Evolutionary conservation across 2,329 filamentous ascomycete species (phyloP), one percentile per base, ranked within the genome.

Genomic region (Penicillium frequentans): DNA sequence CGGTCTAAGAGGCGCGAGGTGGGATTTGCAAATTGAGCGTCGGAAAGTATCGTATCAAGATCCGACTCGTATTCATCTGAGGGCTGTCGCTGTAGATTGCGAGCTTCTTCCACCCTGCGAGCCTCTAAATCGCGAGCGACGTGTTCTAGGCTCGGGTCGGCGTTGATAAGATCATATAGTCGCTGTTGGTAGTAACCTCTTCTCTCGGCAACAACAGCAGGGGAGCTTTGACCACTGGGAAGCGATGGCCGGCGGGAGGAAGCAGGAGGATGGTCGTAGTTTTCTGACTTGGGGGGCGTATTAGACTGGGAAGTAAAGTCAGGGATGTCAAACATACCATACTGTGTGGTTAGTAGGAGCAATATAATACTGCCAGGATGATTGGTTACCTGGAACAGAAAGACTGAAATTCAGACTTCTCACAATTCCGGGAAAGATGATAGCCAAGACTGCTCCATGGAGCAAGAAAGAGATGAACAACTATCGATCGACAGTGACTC

Each of bases 191-290:
- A 37, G 11, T 19, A 7, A 6, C 39, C 19, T 26, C 42, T 33
- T 33, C 42, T 33, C 7, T 16, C 10, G 11, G 29, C 19, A 23
- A 23, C 26, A 31, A 43, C 3, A 21, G 11, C 16, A 49, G 46
- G 21, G 11, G 49, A 19, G 23, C 27, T 37, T 27, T 14, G 46
- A 55, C 59, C 62, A 60, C 59, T 43, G 8, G 55, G 16, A 48
- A 66, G 66, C 58, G 68, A 57, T 31, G 63, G 54, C 55, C 68
- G 68, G 39, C 66, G 70, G 21, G 58, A 59, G 54, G 73, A 75
- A 52, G 74, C 75, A 52, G 73, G 72, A 52, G 76, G 75, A 58
- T 73, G 71, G 64, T 77, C 75, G 69, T 76, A 74, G 56, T 76
- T 77, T 50, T 73, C 74, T 56, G 77, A 75, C 77, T 79, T 62